Evolutionary conservation across 2,329 filamentous ascomycete genomes (phyloP).

Genomic region (Beauveria medogensis): DNA sequence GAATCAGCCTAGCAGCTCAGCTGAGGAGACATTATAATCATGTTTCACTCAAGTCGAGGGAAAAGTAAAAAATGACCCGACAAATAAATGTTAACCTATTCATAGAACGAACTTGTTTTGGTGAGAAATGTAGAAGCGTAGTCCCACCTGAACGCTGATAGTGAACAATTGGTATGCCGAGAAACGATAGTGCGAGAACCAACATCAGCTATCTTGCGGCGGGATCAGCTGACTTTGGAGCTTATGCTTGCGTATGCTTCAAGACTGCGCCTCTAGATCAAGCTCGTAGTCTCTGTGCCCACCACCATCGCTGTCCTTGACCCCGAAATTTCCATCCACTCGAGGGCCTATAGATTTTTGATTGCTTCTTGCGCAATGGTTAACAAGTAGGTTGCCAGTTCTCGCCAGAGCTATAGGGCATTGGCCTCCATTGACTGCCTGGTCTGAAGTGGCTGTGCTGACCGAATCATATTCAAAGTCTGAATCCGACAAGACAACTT

Average conservation of each 20-base stretch:
- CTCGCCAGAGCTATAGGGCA: neutral
- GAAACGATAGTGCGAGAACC: neutral
- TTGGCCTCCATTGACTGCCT: neutral
- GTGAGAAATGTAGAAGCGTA: neutral
- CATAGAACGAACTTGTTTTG: neutral
- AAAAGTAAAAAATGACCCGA: neutral
- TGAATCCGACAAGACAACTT: neutral
- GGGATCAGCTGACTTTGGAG: neutral
- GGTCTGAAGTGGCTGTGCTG: neutral
- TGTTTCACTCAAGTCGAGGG: neutral
- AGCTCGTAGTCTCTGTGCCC: neutral
- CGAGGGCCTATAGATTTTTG: neutral
- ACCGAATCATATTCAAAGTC: neutral
- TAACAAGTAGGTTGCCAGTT: neutral
- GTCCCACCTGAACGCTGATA: neutral
- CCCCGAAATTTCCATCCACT: neutral
- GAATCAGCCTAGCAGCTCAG: neutral
- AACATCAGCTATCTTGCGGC: neutral
- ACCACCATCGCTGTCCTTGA: neutral
- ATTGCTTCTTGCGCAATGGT: neutral
- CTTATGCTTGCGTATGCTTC: neutral
- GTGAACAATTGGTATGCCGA: too few relatives aligned
- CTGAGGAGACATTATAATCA: neutral
- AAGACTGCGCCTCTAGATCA: neutral
- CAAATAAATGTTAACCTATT: neutral